Conservation (phyloP, 192 early-diverging fungal genomes). For the Chytriomyces confervae region DNA sequence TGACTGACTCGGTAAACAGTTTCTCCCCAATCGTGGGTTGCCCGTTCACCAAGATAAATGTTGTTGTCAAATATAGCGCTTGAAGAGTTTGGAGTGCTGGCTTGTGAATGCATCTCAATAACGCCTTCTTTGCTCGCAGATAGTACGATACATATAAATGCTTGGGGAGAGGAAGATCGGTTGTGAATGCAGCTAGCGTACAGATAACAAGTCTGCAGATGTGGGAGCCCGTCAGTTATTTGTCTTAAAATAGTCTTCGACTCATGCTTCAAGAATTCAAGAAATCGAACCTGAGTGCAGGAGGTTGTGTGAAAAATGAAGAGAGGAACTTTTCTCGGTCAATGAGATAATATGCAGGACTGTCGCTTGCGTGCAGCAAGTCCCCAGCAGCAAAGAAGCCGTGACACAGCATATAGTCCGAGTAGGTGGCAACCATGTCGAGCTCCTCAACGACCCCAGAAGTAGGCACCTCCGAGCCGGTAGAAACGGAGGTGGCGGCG, state of each 20-base stretch:
- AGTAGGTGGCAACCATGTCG: background rate
- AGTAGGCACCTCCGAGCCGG: background rate
- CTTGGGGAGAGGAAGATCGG: background rate
- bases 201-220: background rate
- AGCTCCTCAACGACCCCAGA: background rate
- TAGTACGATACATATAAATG: constrained; percentile 2
- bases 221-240: too few relatives aligned
- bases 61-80: background rate
- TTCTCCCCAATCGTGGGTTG: background rate
- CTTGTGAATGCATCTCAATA: background rate
- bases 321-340: background rate
- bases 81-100: background rate
- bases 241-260: background rate
- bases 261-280: background rate
- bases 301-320: background rate
- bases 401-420: background rate
- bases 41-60: background rate
- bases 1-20: background rate
- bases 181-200: background rate
- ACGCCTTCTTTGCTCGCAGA: background rate
- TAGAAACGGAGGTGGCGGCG: background rate
- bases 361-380: background rate
- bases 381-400: background rate
- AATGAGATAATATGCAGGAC: background rate
- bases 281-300: background rate